phyloP scores from a whole-genome alignment of 805 yeast genomes.

The Hanseniaspora thailandica region DNA sequence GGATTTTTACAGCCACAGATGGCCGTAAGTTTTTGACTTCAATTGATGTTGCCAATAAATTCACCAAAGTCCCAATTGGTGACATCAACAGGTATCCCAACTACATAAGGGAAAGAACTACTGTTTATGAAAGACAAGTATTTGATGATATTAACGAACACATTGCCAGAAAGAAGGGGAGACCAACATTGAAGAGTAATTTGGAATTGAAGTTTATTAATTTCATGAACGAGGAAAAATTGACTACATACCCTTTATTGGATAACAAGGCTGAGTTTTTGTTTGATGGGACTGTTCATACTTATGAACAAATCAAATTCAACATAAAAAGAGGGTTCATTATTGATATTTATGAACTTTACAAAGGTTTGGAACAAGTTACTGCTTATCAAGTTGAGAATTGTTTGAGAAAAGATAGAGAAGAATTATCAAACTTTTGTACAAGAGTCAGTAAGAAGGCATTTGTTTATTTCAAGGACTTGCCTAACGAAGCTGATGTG shows the following conservation, averaged over 20 bases:
- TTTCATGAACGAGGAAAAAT: constrained; percentile 42
- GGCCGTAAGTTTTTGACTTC: constrained; percentile 8
- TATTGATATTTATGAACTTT: neutral
- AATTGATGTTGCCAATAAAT: constrained; percentile 1
- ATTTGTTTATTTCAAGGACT: neutral
- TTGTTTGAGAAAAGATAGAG: neutral
- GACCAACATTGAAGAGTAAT: constrained; percentile 87
- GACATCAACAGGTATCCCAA: constrained; percentile 1
- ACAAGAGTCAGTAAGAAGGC: constrained; percentile 21
- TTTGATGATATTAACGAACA: constrained; percentile 18
- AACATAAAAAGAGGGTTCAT: constrained; percentile 31
- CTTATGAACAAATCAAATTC: constrained; percentile 54
- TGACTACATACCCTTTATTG: neutral
- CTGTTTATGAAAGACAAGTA: constrained; percentile 14
- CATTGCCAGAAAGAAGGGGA: constrained; percentile 49
- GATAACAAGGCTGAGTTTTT: constrained; percentile 18
- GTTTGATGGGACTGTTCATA: constrained; percentile 51
- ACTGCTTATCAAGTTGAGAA: constrained; percentile 3
- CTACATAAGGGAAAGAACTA: neutral
- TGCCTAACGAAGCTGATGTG: constrained; percentile 17
- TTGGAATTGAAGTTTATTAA: constrained; percentile 86
- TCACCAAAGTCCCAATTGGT: constrained; percentile 9
- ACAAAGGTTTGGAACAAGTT: constrained; percentile 1
- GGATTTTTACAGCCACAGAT: neutral
- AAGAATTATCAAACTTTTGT: neutral